Evolutionary conservation across 1,284 basidiomycete genomes (phyloP).

Genomic region (Chiua sp.): DNA sequence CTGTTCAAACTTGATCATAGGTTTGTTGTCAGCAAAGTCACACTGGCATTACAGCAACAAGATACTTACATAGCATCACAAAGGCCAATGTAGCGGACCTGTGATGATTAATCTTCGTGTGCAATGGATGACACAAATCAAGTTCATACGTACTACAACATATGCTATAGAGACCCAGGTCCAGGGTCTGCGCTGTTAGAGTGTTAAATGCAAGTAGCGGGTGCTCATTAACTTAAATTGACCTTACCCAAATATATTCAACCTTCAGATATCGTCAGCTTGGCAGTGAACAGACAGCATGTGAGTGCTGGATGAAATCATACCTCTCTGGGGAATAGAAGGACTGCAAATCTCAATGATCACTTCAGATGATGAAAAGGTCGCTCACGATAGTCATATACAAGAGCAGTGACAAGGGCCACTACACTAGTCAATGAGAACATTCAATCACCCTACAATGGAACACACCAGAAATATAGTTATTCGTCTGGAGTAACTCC

Average conservation of each 20-base stretch:
- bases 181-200: background rate
- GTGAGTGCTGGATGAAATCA: background rate
- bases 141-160: background rate
- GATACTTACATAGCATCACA: background rate
- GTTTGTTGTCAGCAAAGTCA: background rate
- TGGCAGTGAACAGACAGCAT: background rate
- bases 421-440: no score
- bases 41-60: no score
- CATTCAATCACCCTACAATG: no score
- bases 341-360: background rate
- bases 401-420: no score
- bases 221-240: no score
- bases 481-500: no score
- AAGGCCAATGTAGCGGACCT: background rate
- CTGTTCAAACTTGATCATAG: background rate
- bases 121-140: no score
- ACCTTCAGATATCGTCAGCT: background rate
- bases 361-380: background rate
- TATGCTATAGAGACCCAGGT: background rate
- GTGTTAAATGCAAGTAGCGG: background rate
- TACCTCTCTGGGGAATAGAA: conserved; percentile 1
- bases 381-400: no score
- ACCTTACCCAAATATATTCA: background rate
- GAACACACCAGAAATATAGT: no score
- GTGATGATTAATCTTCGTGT: background rate